These are phyloP conservation scores for Carex kokanica DNA, from an alignment of 176 grass and related monocot species.

Conservation along the genomic window DNA sequence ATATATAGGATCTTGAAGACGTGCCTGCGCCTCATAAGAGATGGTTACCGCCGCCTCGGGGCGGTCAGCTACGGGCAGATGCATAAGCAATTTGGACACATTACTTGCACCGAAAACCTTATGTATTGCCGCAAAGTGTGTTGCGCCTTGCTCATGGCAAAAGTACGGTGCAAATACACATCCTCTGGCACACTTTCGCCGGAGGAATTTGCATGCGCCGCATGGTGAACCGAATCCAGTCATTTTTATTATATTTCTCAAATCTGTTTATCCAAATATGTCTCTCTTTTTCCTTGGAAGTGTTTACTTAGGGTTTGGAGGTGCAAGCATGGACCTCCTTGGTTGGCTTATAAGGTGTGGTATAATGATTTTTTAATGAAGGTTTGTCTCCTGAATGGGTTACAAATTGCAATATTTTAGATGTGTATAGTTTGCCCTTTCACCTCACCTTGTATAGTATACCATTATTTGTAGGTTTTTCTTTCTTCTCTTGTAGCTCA, in stretches of 20 bases:
- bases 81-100: conserved; percentile 86
- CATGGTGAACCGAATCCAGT: conserved; percentile 88
- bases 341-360: conserved; percentile 63
- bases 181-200: conserved; percentile 82
- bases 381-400: conserved; percentile 42
- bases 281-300: background rate
- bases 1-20: conserved; percentile 87
- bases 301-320: conserved; percentile 30
- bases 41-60: conserved; percentile 89
- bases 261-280: background rate
- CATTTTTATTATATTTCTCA: conserved; percentile 34
- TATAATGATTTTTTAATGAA: conserved; percentile 37
- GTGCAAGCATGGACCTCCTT: conserved; percentile 34
- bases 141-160: conserved; percentile 92
- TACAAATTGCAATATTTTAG: conserved; percentile 72
- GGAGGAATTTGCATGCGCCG: conserved; percentile 93
- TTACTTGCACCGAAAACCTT: conserved; percentile 98
- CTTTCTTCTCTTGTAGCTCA: conserved; percentile 18
- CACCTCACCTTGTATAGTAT: conserved; percentile 43
- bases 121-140: conserved; percentile 91
- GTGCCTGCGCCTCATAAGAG: conserved; percentile 89
- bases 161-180: conserved; percentile 97
- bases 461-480: conserved; percentile 29
- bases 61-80: conserved; percentile 68
- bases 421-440: conserved; percentile 34